Base-by-base conservation (phyloP, 108 stramenopile species). In the Bacterosira constricta region DNA sequence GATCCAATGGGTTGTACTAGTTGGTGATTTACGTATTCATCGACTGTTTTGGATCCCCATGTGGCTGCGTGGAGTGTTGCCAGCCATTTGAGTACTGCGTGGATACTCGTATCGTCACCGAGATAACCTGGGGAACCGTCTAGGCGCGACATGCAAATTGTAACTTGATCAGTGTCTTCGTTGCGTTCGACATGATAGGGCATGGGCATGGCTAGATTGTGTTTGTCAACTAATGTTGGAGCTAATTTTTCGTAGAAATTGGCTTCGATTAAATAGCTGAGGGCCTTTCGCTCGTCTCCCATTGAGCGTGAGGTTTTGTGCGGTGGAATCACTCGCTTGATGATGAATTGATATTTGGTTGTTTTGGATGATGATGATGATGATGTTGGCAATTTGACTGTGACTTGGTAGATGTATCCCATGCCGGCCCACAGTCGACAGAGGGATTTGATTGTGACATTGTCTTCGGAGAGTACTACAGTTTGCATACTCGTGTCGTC, bases 271-370 rank as follows among this genome's bases (percentile, higher is more conserved):
- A 60, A 60, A 65, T 93, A 93, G 41, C 80, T 82, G 11, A 25
- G 45, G 0, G 84, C 80, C 66, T 93, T 93, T 45, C 92, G 77
- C 20, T 46, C 67, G 62, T 93, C 92, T 38, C 92, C 92, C 37
- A 85, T 62, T 0, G 67, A 70, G 42, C 42, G 73, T 4, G 38
- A 23, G 9, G 49, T 41, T 34, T 64, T 63, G 1, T 63, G 71
- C 21, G 78, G 77, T 20, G 81, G 81, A 0, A 63, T 65, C 12
- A 92, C 71, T 11, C 69, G 79, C 47, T 92, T 92, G 45, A 86
- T 83, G 26, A 85, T 80, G 36, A 85, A 75, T n/a, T 42, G 29
- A 2, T 32, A 36, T 0, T 30, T n/a, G 12, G 12, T 4, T 4
- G 10, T n/a, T 42, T 42, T 42, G 12, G 2, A 30, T 30, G 52